Evolutionary conservation across 2,329 filamentous ascomycete species (phyloP), one percentile per base, ranked within the genome.

Genomic region (Teratosphaeria nubilosa): DNA sequence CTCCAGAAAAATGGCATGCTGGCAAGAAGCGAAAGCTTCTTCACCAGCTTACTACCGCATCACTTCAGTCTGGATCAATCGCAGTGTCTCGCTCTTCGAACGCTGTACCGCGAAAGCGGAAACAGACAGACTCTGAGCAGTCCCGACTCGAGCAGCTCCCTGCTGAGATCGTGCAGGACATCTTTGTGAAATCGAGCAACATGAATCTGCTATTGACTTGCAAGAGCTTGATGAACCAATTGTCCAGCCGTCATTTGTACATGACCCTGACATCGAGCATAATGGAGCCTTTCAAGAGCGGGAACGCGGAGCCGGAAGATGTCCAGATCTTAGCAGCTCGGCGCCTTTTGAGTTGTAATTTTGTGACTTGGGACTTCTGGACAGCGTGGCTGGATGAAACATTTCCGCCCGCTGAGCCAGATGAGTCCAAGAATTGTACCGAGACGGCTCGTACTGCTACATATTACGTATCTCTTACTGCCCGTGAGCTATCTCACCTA

Each of bases 351-450:
- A 65, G 66, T 55, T 68, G 68, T 55, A 65, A 64, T 16, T 73
- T 71, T 64, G 64, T 72, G 62, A 70, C 66, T n/a, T 72, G 66
- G 65, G 53, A 56, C 10, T 66, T 71, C 53, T 72, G 72, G 59
- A 64, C 59, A 25, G 52, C 50, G 9, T 70, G 66, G 66, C 58
- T 68, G n/a, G 34, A 60, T 41, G 45, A 56, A 13, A 9, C 41
- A 34, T 53, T 34, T 16, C 31, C n/a, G n/a, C 9, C 20, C 30
- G 22, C 24, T n/a, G 51, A 10, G 16, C 16, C 10, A 32, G 11
- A 31, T 1, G n/a, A 51, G 27, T 20, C 24, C 13, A 30, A 52
- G 30, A 16, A 52, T 6, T 13, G 14, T 20, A 31, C n/a, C 24
- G 25, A 27, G 13, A 31, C 27, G 45, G 31, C 25, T 4, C 54